Evolutionary conservation across 352 stramenopile species (phyloP).

Genomic region (Albugo laibachii): DNA sequence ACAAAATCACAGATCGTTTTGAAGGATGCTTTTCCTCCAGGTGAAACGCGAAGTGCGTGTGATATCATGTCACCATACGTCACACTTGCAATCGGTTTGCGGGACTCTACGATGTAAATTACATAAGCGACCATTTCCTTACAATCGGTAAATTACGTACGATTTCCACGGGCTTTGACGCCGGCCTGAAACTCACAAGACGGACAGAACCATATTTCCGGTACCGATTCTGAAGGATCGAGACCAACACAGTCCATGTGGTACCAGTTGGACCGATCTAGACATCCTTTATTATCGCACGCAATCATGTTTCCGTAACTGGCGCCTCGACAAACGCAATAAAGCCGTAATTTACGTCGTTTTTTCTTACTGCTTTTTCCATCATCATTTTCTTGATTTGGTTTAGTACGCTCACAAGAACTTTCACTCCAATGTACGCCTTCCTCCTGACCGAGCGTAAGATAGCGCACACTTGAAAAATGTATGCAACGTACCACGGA

Average conservation of each 20-base stretch:
- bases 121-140: neutral
- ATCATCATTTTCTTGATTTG: no score
- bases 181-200: conserved; percentile 28
- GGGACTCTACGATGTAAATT: conserved; percentile 25
- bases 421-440: no score
- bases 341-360: conserved; percentile 44
- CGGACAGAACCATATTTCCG: conserved; percentile 61
- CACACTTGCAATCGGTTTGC: conserved; percentile 55
- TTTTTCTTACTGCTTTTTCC: conserved; percentile 17
- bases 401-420: no score
- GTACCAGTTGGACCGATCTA: conserved; percentile 68
- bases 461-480: no score
- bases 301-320: conserved; percentile 72
- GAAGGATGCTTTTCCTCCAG: conserved; percentile 58
- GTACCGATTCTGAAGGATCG: conserved; percentile 21
- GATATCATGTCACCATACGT: conserved; percentile 83
- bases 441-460: no score
- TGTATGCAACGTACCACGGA: no score
- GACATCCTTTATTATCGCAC: conserved; percentile 61
- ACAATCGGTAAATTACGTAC: conserved; percentile 13
- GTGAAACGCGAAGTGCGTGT: conserved; percentile 43
- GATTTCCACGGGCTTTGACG: conserved; percentile 42
- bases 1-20: conserved; percentile 83
- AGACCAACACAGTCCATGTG: conserved; percentile 58
- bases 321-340: conserved; percentile 52